These are phyloP conservation scores for Lolium multiflorum DNA, from an alignment of 176 grass and related monocot genomes.

Conservation along the genomic window DNA sequence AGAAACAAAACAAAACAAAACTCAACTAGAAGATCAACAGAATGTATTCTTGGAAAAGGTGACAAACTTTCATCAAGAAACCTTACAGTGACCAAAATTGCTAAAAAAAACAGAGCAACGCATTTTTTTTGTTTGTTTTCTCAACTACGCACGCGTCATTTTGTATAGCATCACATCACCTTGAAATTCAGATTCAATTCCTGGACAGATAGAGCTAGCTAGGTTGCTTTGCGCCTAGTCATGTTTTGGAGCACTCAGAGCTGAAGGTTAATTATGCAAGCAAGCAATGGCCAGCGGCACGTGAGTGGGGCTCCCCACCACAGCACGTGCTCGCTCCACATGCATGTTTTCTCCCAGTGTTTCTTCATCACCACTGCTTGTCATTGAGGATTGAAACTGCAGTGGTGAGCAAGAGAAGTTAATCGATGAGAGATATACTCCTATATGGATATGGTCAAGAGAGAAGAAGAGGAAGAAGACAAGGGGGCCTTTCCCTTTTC, in stretches of 20 bases:
- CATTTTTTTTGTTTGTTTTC: not conserved
- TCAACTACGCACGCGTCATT: not conserved
- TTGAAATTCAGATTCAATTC: not conserved
- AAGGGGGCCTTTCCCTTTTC: conserved; percentile 6
- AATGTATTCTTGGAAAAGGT: not conserved
- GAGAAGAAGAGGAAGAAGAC: conserved; percentile 28
- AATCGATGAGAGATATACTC: not conserved
- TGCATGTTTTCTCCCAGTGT: conserved; percentile 19
- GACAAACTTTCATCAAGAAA: not conserved
- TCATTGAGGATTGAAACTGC: not conserved
- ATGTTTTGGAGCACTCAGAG: conserved; percentile 2
- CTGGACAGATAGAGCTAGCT: not conserved
- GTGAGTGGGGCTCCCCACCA: conserved; percentile 54
- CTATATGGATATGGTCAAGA: conserved; percentile 1
- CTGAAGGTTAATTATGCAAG: conserved; percentile 26
- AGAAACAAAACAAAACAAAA: conserved; percentile 7
- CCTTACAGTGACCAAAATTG: too few species aligned
- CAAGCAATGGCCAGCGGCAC: conserved; percentile 34
- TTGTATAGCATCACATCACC: not conserved
- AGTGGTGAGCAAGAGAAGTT: conserved; percentile 1
- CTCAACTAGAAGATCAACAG: not conserved
- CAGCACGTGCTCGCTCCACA: conserved; percentile 56
- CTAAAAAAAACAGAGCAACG: not conserved
- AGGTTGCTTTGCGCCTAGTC: conserved; percentile 17
- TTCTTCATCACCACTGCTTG: conserved; percentile 14